Conservation (phyloP, 164 flowering plant genomes). For the Liriodendron chinense region DNA sequence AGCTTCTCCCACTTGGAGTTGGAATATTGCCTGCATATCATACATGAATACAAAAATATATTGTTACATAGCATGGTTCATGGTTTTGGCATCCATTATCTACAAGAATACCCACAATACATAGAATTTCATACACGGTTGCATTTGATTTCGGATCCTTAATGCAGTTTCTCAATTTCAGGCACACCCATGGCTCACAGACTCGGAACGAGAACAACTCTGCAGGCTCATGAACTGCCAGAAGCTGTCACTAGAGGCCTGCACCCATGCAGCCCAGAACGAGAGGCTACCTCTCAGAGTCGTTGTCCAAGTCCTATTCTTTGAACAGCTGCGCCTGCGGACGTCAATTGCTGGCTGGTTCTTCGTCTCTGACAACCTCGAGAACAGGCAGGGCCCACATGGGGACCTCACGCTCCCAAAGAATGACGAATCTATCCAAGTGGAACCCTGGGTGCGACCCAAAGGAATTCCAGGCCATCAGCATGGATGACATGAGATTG, state of each 20-base stretch:
- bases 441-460: slow-evolving; percentile 3
- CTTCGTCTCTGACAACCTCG: slow-evolving; percentile 56
- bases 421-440: slow-evolving; percentile 15
- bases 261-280: slow-evolving; percentile 77
- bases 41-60: too few species aligned
- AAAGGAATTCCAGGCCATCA: slow-evolving; percentile 5
- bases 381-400: slow-evolving; percentile 32
- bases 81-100: neutral
- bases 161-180: slow-evolving; percentile 15
- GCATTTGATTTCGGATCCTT: neutral
- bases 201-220: slow-evolving; percentile 60
- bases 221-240: slow-evolving; percentile 79
- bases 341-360: slow-evolving; percentile 64
- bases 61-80: neutral
- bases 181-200: slow-evolving; percentile 73
- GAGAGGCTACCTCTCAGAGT: slow-evolving; percentile 72
- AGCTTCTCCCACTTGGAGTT: too few species aligned
- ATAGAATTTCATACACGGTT: neutral
- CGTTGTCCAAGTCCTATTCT: slow-evolving; percentile 69
- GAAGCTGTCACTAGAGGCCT: slow-evolving; percentile 69
- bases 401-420: slow-evolving; percentile 26
- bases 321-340: slow-evolving; percentile 65
- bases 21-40: too few species aligned
- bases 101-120: neutral
- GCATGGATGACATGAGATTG: slow-evolving; percentile 38